These are phyloP conservation scores for Farysia itapuensis DNA, from an alignment of 1,284 basidiomycete genomes.

Conservation along the genomic window DNA sequence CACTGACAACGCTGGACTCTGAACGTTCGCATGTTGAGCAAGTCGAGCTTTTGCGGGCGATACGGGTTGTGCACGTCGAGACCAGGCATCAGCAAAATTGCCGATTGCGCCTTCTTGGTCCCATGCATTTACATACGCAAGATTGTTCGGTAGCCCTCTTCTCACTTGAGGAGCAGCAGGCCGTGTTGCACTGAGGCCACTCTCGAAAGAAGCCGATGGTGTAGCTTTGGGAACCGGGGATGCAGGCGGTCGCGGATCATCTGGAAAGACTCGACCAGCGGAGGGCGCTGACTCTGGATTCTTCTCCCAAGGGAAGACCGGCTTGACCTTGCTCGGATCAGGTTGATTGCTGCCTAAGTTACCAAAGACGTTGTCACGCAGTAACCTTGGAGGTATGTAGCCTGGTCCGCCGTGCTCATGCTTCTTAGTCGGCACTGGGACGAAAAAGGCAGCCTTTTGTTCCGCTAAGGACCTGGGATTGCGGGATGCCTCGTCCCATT, in stretches of 20 bases:
- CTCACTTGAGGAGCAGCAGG: background rate
- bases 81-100: conserved; percentile 21
- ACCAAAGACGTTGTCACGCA: conserved; percentile 65
- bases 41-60: conserved; percentile 7
- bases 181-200: background rate
- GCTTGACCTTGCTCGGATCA: conserved; percentile 72
- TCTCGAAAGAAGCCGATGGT: background rate
- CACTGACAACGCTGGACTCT: conserved; percentile 13
- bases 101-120: conserved; percentile 40
- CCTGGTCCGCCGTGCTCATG: conserved; percentile 17
- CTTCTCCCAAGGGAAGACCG: conserved; percentile 92
- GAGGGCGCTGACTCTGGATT: conserved; percentile 50
- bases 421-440: conserved; percentile 56
- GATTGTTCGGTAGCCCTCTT: conserved; percentile 27
- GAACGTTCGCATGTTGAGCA: background rate
- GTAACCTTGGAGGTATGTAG: conserved; percentile 66
- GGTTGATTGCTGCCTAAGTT: conserved; percentile 65
- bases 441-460: conserved; percentile 64
- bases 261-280: conserved; percentile 41
- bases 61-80: conserved; percentile 4
- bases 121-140: conserved; percentile 47
- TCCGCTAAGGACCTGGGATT: conserved; percentile 27
- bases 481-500: conserved; percentile 62
- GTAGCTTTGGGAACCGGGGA: conserved; percentile 1
- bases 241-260: conserved; percentile 25